These are phyloP conservation scores for Pythium folliculosum DNA, from an alignment of 352 stramenopile species.

Conservation along the genomic window DNA sequence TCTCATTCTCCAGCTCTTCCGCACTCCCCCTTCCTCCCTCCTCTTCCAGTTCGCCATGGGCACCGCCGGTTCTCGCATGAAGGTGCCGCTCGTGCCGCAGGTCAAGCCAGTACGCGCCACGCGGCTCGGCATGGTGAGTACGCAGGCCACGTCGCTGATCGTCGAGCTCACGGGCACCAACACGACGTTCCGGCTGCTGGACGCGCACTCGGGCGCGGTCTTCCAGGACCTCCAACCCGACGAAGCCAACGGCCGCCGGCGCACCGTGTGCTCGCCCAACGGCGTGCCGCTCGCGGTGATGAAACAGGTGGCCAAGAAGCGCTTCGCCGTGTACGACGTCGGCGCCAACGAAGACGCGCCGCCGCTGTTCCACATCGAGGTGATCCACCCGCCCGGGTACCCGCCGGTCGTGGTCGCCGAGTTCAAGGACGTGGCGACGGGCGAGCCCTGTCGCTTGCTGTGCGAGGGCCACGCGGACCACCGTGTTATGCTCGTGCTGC, in stretches of 20 bases:
- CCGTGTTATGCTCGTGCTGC: constrained; percentile 6
- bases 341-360: neutral
- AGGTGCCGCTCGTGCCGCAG: constrained; percentile 13
- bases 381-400: neutral
- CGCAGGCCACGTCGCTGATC: neutral
- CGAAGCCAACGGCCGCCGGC: neutral
- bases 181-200: constrained; percentile 10
- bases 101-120: constrained; percentile 1
- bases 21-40: neutral
- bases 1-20: neutral
- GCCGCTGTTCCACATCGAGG: neutral
- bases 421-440: constrained; percentile 5
- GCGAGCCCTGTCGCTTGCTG: constrained; percentile 8
- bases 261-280: constrained; percentile 13
- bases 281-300: constrained; percentile 9
- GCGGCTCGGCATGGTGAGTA: neutral
- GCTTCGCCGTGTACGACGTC: constrained; percentile 11
- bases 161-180: constrained; percentile 11
- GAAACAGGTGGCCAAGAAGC: neutral
- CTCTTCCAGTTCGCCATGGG: constrained; percentile 3
- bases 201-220: constrained; percentile 8
- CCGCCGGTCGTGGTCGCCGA: constrained; percentile 7
- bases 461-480: constrained; percentile 3
- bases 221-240: constrained; percentile 13
- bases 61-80: constrained; percentile 3